Evolutionary conservation across 2,329 filamentous ascomycete genomes (phyloP).

Genomic region (Fusarium annulatum): DNA sequence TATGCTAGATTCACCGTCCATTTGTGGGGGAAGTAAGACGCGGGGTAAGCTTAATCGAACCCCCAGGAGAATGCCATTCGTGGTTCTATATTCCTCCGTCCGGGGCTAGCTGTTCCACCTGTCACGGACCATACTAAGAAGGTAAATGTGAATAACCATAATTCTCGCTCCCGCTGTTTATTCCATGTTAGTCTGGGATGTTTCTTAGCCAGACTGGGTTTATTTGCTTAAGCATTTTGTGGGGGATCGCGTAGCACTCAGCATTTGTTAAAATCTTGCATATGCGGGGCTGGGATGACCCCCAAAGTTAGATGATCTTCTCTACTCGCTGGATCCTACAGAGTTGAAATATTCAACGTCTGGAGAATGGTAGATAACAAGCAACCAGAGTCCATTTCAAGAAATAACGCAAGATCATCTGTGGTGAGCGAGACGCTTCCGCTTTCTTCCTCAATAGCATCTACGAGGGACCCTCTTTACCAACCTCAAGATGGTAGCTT

Average conservation of each 20-base stretch:
- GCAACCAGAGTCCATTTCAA: rapidly evolving
- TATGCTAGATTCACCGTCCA: neutral
- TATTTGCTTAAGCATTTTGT: neutral
- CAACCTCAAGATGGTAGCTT: neutral
- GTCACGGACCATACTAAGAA: neutral
- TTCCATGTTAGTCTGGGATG: too few species aligned
- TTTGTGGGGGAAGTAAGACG: neutral
- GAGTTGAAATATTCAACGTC: rapidly evolving
- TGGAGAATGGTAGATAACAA: rapidly evolving
- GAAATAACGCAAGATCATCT: rapidly evolving
- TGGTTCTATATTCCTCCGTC: neutral
- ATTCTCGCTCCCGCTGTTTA: neutral
- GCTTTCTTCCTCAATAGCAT: neutral
- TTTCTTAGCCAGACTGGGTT: too few species aligned
- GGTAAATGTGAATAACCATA: neutral
- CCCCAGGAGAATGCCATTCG: neutral
- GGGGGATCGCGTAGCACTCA: neutral
- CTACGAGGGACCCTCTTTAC: rapidly evolving
- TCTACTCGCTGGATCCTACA: rapidly evolving
- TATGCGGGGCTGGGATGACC: neutral
- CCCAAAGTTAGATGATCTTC: neutral
- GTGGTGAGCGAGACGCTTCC: rapidly evolving
- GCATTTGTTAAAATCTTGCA: rapidly evolving
- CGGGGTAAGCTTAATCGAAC: neutral
- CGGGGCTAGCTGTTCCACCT: neutral